phyloP scores from a whole-genome alignment of 345 rosid species.

The Toxicodendron radicans region DNA sequence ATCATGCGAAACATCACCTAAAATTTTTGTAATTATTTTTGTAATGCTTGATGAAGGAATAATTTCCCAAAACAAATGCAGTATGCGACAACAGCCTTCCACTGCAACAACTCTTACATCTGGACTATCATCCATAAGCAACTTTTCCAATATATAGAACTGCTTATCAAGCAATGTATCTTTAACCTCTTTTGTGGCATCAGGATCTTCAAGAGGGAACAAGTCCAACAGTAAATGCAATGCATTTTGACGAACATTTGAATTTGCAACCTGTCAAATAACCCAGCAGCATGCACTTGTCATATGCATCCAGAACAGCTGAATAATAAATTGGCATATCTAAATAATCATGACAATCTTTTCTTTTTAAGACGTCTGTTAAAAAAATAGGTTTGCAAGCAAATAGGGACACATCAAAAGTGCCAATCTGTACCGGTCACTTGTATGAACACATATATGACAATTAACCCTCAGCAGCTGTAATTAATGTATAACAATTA shows the following conservation, averaged over 20 bases:
- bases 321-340: neutral
- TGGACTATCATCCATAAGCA: slow-evolving; percentile 83
- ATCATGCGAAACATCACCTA: slow-evolving; percentile 75
- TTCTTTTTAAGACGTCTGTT: neutral
- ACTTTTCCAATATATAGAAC: slow-evolving; percentile 77
- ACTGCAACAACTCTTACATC: slow-evolving; percentile 90
- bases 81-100: slow-evolving; percentile 88
- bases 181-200: slow-evolving; percentile 81
- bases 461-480: neutral
- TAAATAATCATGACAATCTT: neutral
- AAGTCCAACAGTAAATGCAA: slow-evolving; percentile 83
- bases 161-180: slow-evolving; percentile 79
- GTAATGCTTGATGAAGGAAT: slow-evolving; percentile 81
- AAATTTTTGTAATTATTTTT: slow-evolving; percentile 58
- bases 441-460: neutral
- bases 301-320: slow-evolving; percentile 9
- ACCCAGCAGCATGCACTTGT: slow-evolving; percentile 10
- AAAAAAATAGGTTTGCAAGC: neutral
- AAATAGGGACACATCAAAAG: neutral
- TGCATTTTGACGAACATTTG: slow-evolving; percentile 88
- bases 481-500: neutral
- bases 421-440: neutral
- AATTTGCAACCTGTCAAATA: slow-evolving; percentile 82
- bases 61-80: slow-evolving; percentile 92
- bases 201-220: slow-evolving; percentile 95